These are phyloP conservation scores for Strigomonas galati DNA, from an alignment of 208 protist genomes.

Conservation along the genomic window DNA sequence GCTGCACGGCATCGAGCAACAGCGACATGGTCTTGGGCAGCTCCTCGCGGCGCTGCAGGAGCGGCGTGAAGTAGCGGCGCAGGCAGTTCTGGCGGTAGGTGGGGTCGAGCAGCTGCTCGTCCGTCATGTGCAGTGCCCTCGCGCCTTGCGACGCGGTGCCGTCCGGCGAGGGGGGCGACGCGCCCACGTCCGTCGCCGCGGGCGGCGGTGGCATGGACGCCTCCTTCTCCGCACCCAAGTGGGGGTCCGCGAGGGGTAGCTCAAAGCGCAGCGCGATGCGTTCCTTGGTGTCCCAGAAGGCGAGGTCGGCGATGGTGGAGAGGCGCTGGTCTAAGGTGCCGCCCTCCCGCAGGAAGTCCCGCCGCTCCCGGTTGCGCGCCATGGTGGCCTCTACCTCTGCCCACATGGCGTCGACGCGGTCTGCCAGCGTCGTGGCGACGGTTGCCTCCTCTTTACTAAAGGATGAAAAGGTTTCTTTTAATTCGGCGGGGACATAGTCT, in stretches of 20 bases:
- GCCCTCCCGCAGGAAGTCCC: slow-evolving; percentile 15
- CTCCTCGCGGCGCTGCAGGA: slow-evolving; percentile 39
- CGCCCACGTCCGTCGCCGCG: neutral
- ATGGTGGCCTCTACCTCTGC: slow-evolving; percentile 46
- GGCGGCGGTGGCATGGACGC: neutral
- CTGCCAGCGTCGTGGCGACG: slow-evolving; percentile 25
- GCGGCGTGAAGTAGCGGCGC: slow-evolving; percentile 61
- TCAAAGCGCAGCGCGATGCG: slow-evolving; percentile 42
- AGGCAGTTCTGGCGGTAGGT: slow-evolving; percentile 42
- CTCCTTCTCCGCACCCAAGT: neutral
- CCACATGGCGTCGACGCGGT: slow-evolving; percentile 44
- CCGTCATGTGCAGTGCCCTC: slow-evolving; percentile 32
- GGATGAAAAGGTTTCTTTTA: slow-evolving; percentile 10
- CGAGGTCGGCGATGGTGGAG: slow-evolving; percentile 16
- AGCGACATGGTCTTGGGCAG: slow-evolving; percentile 52
- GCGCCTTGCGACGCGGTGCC: slow-evolving; percentile 16
- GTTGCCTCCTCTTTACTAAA: slow-evolving; percentile 24
- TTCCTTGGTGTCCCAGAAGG: slow-evolving; percentile 54
- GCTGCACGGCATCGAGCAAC: slow-evolving; percentile 44
- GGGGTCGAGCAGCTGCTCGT: slow-evolving; percentile 52
- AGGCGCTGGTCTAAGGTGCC: slow-evolving; percentile 23
- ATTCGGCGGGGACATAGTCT: slow-evolving; percentile 32
- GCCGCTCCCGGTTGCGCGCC: slow-evolving; percentile 43
- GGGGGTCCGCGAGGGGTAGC: slow-evolving; percentile 27
- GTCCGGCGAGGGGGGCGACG: neutral